These are phyloP conservation scores for Fonsecaea multimorphosa DNA, from an alignment of 2,329 filamentous ascomycete species.

Conservation along the genomic window DNA sequence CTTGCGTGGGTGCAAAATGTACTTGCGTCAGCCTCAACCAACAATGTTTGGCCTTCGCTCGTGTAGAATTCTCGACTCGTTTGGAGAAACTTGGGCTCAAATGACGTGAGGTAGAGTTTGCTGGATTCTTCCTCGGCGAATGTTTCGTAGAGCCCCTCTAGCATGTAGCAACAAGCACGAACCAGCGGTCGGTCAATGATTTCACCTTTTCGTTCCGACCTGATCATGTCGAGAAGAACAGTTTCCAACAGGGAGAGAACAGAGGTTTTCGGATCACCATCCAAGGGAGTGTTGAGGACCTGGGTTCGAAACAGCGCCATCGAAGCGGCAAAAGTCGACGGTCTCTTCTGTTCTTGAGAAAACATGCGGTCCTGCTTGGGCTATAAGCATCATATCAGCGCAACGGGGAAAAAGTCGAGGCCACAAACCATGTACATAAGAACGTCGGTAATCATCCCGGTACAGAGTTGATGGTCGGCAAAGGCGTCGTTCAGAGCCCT, in stretches of 20 bases:
- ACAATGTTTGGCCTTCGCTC: conserved; percentile 73
- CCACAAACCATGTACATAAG: conserved; percentile 84
- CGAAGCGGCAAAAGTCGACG: conserved; percentile 80
- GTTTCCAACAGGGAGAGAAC: conserved; percentile 78
- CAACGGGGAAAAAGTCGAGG: not conserved
- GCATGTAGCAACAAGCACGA: conserved; percentile 84
- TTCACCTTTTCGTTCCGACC: conserved; percentile 89
- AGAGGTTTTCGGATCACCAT: conserved; percentile 48
- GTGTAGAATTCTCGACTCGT: conserved; percentile 76
- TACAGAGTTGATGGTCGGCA: conserved; percentile 87
- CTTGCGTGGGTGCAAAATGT: conserved; percentile 80
- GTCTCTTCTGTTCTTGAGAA: conserved; percentile 71
- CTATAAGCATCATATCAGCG: conserved; percentile 28
- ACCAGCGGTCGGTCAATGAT: conserved; percentile 83
- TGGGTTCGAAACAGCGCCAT: conserved; percentile 89
- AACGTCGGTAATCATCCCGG: conserved; percentile 94
- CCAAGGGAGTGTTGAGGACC: conserved; percentile 70
- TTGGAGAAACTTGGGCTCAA: conserved; percentile 78
- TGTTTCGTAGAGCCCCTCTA: conserved; percentile 84
- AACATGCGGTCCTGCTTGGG: conserved; percentile 74
- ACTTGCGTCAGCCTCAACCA: conserved; percentile 79
- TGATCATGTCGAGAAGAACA: conserved; percentile 86
- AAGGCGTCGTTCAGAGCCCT: conserved; percentile 76
- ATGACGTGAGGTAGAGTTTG: conserved; percentile 81
- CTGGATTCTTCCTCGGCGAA: conserved; percentile 76